Conservation (phyloP, 495 filamentous ascomycete species). For the Neurospora cerealis region DNA sequence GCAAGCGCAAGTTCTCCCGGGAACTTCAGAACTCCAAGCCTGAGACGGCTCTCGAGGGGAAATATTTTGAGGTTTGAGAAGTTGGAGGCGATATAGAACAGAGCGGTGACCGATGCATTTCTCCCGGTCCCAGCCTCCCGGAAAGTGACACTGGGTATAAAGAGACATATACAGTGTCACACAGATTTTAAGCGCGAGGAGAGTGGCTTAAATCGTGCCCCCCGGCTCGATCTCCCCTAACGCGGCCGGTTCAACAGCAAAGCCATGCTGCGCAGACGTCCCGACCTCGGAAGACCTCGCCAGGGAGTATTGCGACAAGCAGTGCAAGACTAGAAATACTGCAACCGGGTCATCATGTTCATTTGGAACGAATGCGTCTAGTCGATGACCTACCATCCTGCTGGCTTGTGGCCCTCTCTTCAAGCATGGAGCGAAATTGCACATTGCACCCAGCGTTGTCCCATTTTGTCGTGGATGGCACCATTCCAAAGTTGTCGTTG, state of each 20-base stretch:
- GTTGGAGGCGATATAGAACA: neutral
- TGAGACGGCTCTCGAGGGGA: neutral
- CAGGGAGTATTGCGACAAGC: neutral
- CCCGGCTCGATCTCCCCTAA: neutral
- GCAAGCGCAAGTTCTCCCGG: neutral
- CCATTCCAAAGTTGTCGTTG: neutral
- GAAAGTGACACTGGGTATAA: neutral
- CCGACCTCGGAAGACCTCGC: neutral
- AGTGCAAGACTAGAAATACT: neutral
- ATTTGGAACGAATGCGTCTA: neutral
- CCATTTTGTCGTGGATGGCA: neutral
- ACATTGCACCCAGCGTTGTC: neutral
- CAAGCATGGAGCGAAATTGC: neutral
- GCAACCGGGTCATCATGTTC: neutral
- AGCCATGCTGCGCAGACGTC: neutral
- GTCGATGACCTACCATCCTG: neutral
- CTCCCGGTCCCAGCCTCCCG: neutral
- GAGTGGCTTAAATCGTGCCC: neutral
- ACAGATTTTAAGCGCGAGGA: neutral
- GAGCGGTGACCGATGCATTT: neutral
- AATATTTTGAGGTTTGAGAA: neutral
- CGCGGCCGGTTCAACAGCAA: neutral
- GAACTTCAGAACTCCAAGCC: neutral
- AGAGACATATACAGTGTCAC: neutral
- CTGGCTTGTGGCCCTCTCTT: neutral